Percentiles rank a stretch among this genome's conserved stretches.
Evolutionary conservation across 139 green algal genomes (phyloP).

Genomic region (Tetradesmus lagerheimii): DNA sequence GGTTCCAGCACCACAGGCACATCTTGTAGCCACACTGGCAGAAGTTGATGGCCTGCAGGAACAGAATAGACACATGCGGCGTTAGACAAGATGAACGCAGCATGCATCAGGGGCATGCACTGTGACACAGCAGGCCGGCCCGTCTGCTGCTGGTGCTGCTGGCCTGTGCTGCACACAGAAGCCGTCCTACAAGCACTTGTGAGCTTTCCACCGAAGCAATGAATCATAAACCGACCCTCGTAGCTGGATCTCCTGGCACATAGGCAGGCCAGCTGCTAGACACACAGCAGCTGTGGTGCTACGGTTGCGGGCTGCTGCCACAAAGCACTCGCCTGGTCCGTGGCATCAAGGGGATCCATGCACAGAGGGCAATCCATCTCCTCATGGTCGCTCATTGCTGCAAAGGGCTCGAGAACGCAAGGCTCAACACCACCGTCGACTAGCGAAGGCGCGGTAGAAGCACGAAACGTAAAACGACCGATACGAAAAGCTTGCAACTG

Average conservation of each 20-base stretch:
- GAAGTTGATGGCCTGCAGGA: constrained; percentile 64
- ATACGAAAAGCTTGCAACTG: not conserved
- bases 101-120: not conserved
- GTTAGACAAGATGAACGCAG: not conserved
- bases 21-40: constrained; percentile 85
- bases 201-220: not conserved
- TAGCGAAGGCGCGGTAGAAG: not conserved
- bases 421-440: not conserved
- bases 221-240: not conserved
- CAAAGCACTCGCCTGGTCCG: constrained; percentile 62
- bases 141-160: not conserved
- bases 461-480: not conserved
- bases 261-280: not conserved
- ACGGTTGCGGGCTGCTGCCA: not conserved
- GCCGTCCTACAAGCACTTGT: not conserved
- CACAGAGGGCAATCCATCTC: constrained; percentile 80
- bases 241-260: not conserved
- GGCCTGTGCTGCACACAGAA: not conserved
- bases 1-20: constrained; percentile 70
- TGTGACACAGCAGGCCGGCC: not conserved
- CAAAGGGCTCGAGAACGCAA: not conserved
- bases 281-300: not conserved
- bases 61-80: not conserved
- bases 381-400: constrained; percentile 40
- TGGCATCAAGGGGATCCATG: constrained; percentile 85